These are phyloP conservation scores for Phlegmacium glaucopus DNA, from an alignment of 768 basidiomycete species.

Conservation along the genomic window DNA sequence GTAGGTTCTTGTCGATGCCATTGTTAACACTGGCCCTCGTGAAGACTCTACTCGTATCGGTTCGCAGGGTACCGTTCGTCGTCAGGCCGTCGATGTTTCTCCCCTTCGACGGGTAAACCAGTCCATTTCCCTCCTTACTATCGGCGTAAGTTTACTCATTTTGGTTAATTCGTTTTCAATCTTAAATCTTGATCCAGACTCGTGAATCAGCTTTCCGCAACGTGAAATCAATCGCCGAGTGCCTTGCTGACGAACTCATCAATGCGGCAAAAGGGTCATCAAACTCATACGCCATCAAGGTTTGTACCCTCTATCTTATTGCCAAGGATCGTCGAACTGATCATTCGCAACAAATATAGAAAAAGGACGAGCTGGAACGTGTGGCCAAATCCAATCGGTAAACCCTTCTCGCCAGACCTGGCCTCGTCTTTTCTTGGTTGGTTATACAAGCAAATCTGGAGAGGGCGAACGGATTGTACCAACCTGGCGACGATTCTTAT, in stretches of 20 bases:
- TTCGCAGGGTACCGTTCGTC: constrained; percentile 98
- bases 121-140: constrained; percentile 90
- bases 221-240: constrained; percentile 98
- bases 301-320: constrained; percentile 25
- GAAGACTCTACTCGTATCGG: constrained; percentile 99
- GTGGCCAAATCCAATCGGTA: constrained; percentile 99
- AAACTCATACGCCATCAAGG: constrained; percentile 99
- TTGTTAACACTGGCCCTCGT: constrained; percentile 99
- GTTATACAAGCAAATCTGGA: constrained; percentile 19
- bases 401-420: constrained; percentile 32
- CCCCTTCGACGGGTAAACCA: constrained; percentile 98
- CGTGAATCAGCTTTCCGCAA: constrained; percentile 99
- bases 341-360: constrained; percentile 41
- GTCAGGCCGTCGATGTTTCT: constrained; percentile 99
- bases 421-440: constrained; percentile 18
- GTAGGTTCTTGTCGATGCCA: constrained; percentile 93
- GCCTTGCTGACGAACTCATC: constrained; percentile 98
- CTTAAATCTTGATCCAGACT: constrained; percentile 50
- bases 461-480: constrained; percentile 10
- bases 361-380: constrained; percentile 99
- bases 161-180: neutral
- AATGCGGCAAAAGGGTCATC: constrained; percentile 99
- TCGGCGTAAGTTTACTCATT: constrained; percentile 65
- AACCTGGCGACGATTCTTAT: constrained; percentile 12
- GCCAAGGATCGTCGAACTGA: neutral